phyloP scores from a whole-genome alignment of 306 rosid genomes.

The Acacia acuminata region DNA sequence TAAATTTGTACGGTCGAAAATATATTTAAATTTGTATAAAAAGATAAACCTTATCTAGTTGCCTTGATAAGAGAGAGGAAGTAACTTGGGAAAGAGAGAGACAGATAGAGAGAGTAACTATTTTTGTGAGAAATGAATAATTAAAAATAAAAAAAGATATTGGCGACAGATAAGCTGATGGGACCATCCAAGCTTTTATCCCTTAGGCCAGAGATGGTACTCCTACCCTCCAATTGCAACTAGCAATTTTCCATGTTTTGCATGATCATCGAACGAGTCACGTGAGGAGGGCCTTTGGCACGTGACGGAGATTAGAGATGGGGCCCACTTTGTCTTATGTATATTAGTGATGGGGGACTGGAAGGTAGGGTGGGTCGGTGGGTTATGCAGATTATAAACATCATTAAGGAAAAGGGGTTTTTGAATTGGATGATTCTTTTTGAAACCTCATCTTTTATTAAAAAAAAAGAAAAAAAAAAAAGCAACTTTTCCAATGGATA shows the following conservation, averaged over 20 bases:
- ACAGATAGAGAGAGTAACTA: too few species aligned
- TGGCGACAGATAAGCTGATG: neutral
- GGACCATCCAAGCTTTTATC: neutral
- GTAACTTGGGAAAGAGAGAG: too few species aligned
- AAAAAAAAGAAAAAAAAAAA: too few species aligned
- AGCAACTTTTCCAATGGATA: neutral
- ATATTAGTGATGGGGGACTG: neutral
- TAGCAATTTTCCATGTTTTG: neutral
- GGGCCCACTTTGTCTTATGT: neutral
- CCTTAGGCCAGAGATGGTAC: neutral
- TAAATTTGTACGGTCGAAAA: too few species aligned
- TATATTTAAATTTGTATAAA: too few species aligned
- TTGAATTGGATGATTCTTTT: neutral
- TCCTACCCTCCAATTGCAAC: neutral
- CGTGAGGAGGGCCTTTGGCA: slow-evolving; percentile 27
- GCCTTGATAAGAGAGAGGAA: neutral
- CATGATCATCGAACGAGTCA: neutral
- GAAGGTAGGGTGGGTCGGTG: neutral
- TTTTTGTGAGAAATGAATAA: too few species aligned
- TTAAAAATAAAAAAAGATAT: neutral
- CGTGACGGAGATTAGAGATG: slow-evolving; percentile 1
- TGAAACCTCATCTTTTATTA: neutral
- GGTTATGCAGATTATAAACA: slow-evolving; percentile 1
- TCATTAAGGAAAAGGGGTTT: neutral
- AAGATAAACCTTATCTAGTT: neutral